phyloP scores from a whole-genome alignment of 176 grass and related monocot species.

The Calamus simplicifolius region DNA sequence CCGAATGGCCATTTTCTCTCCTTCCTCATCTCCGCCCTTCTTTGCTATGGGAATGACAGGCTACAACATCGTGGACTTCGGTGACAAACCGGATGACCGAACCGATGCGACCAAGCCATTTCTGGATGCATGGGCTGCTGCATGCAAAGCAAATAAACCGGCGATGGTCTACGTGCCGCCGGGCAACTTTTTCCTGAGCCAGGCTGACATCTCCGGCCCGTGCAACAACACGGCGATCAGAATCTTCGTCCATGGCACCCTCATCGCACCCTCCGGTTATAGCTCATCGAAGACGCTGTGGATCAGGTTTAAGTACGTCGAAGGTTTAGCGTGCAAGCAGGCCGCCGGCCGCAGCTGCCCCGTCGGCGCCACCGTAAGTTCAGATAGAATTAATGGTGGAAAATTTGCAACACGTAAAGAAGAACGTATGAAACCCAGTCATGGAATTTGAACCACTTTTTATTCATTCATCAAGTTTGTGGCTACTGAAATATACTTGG shows the following conservation, averaged over 20 bases:
- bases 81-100: slow-evolving; percentile 25
- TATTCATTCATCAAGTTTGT: too few species aligned
- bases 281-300: slow-evolving; percentile 9
- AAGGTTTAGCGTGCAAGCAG: slow-evolving; percentile 45
- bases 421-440: too few species aligned
- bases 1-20: neutral
- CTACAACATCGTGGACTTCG: slow-evolving; percentile 46
- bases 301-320: slow-evolving; percentile 59
- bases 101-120: slow-evolving; percentile 33
- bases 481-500: too few species aligned
- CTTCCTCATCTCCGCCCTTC: neutral
- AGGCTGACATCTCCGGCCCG: slow-evolving; percentile 40
- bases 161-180: slow-evolving; percentile 36
- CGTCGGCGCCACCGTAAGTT: slow-evolving; percentile 28
- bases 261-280: slow-evolving; percentile 33
- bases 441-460: too few species aligned
- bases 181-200: slow-evolving; percentile 15
- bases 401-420: too few species aligned
- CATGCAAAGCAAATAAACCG: slow-evolving; percentile 24
- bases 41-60: neutral
- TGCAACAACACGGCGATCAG: slow-evolving; percentile 32
- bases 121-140: slow-evolving; percentile 29
- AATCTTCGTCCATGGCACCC: slow-evolving; percentile 32
- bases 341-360: slow-evolving; percentile 26
- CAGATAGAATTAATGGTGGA: neutral